Base-by-base conservation (phyloP, 1,139 yeast genomes). In the Hemisphaericaspora subhashii region DNA sequence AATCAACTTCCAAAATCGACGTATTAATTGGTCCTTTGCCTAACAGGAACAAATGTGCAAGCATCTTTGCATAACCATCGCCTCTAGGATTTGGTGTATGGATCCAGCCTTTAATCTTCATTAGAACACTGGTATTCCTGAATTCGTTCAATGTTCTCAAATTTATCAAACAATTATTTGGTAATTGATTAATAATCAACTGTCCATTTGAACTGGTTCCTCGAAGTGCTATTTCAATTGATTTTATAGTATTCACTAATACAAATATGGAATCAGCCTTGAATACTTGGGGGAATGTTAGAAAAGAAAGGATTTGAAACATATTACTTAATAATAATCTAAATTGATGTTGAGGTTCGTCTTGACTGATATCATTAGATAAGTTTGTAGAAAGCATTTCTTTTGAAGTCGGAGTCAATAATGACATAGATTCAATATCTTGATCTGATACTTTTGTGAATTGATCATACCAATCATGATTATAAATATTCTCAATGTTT, bases 141-240 rank as follows among this genome's bases (percentile, higher is more conserved):
- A 72, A 70, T 37, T 77, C 81, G 36, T 64, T 59, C 39, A 79
- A 63, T 0, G 79, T 73, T 42, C 95, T 64, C 48, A 87, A 60
- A 17, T 79, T 71, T 4, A 82, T 74, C 38, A 85, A 55, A 0
- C 76, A 55, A 43, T 83, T 84, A 43, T 79, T 73, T 0, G 88
- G 75, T 2, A 87, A 52, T 47, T 84, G 88, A 35, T 69, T 68
- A 3, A 81, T 61, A 0, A 86, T 57, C 14, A 81, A 51, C 0
- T 69, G 66, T 0, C 54, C 55, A 3, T 61, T 48, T 8, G 74
- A 58, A 3, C 64, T 45, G 2, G 61, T 55, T 0, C 94, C 94
- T 43, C 96, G 69, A 16, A 84, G 58, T 0, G 85, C 66, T 10
- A 86, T 81, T 52, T 87, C 96, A 11, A 75, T 57, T 0, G 86